Evolutionary conservation across 768 basidiomycete genomes (phyloP), one percentile per base, ranked within the genome.

Genomic region (Hericium alpestre): DNA sequence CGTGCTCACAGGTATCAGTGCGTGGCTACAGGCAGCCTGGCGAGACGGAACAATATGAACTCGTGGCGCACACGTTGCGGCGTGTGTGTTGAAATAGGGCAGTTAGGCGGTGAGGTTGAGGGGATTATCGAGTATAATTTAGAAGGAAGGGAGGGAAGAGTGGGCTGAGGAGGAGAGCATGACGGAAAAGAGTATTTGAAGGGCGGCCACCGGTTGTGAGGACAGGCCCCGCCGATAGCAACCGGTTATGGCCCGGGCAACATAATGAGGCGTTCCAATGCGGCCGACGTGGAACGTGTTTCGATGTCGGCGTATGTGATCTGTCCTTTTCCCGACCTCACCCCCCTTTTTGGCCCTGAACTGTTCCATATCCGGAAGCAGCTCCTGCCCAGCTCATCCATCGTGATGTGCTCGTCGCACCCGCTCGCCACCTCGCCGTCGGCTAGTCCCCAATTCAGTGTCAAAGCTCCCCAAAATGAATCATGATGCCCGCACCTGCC

Each of bases 261-360:
- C 75, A 76, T 75, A 74, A 73, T 23, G 74, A 62, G 64, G 68
- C 69, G 66, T 75, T 72, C 67, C 69, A 75, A 76, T 79, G 81
- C 78, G 84, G 83, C 74, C 75, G 74, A 79, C 80, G 77, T 79
- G 77, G 82, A 84, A 86, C 84, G 84, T 86, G 83, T 84, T 84
- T 79, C 82, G 79, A 75, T 76, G 77, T 74, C 76, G 75, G 74
- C 68, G 64, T 65, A 15, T 10, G 2, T 10, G n/a, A 16, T 20
- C n/a, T 20, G n/a, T 46, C 43, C 43, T 10, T 46, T 46, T 46
- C 43, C 20, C 20, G 25, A 25, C 25, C 43, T n/a, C 43, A 3
- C 6, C 20, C 16, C 20, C 43, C n/a, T 46, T n/a, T 20, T 20
- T 15, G n/a, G 16, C 43, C 43, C 18, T 2, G 12, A n/a, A 3